Evolutionary conservation across 1,139 yeast genomes (phyloP).

Genomic region (Pichia sp.): DNA sequence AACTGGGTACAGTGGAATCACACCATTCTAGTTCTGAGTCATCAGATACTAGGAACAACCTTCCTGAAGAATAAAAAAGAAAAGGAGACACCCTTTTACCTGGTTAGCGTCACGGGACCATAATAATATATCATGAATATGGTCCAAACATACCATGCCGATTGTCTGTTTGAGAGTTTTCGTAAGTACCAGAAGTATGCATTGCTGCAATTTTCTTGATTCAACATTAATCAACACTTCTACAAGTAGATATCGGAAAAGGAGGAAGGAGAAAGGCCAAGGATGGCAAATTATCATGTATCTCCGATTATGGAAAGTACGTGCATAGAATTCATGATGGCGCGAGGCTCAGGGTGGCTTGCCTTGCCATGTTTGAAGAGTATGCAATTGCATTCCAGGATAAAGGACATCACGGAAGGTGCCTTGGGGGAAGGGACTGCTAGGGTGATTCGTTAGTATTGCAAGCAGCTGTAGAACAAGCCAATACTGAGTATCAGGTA

Average conservation of each 20-base stretch:
- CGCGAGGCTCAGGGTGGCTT: slow-evolving; percentile 34
- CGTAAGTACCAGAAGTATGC: not conserved
- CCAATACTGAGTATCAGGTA: not conserved
- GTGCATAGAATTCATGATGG: slow-evolving; percentile 20
- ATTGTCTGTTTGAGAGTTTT: not conserved
- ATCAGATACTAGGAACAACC: not conserved
- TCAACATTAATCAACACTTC: not conserved
- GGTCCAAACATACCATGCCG: not conserved
- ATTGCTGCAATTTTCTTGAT: not conserved
- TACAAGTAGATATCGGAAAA: not conserved
- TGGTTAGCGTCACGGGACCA: not conserved
- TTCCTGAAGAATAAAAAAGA: not conserved
- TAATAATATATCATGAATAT: not conserved
- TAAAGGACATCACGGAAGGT: no score
- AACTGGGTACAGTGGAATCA: not conserved
- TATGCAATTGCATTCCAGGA: not conserved
- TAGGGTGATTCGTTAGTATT: not conserved
- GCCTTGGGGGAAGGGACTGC: not conserved
- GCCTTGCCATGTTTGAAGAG: not conserved
- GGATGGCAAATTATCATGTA: not conserved
- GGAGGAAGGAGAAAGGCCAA: not conserved
- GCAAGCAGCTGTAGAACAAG: no score
- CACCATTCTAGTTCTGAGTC: not conserved
- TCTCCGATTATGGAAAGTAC: not conserved
- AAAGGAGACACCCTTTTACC: not conserved